Conservation (phyloP, 257 asterid genomes). For the Echium plantagineum region DNA sequence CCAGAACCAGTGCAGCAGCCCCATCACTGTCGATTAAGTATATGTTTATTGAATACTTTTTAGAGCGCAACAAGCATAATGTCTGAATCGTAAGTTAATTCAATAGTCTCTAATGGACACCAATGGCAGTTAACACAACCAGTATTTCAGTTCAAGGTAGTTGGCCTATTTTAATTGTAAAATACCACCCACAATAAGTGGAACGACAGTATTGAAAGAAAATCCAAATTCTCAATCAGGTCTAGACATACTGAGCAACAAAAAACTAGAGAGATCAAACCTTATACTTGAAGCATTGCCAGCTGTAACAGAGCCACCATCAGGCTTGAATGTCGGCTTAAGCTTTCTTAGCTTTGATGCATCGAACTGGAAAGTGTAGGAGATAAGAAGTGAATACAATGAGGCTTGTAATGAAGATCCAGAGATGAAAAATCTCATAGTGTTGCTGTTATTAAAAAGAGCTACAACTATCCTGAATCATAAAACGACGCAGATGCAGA, state of each 20-base stretch:
- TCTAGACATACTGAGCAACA: neutral
- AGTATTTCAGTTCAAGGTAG: neutral
- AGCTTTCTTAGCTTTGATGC: slow-evolving; percentile 71
- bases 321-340: slow-evolving; percentile 67
- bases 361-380: slow-evolving; percentile 56
- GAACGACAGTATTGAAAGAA: neutral
- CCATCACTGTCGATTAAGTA: slow-evolving; percentile 50
- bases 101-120: neutral
- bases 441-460: too few species aligned
- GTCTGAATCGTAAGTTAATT: neutral
- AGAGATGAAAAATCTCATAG: neutral
- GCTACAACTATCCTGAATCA: neutral
- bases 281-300: slow-evolving; percentile 96
- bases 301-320: slow-evolving; percentile 93
- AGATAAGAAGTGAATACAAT: neutral
- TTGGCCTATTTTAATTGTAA: neutral
- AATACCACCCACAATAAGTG: neutral
- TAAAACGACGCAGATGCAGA: too few species aligned
- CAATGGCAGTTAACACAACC: neutral
- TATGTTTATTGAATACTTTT: neutral
- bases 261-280: slow-evolving; percentile 27
- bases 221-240: neutral
- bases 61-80: neutral
- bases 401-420: neutral
- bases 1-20: slow-evolving; percentile 89